Base-by-base conservation (phyloP, 768 basidiomycete species). In the Coprinellus micaceus region DNA sequence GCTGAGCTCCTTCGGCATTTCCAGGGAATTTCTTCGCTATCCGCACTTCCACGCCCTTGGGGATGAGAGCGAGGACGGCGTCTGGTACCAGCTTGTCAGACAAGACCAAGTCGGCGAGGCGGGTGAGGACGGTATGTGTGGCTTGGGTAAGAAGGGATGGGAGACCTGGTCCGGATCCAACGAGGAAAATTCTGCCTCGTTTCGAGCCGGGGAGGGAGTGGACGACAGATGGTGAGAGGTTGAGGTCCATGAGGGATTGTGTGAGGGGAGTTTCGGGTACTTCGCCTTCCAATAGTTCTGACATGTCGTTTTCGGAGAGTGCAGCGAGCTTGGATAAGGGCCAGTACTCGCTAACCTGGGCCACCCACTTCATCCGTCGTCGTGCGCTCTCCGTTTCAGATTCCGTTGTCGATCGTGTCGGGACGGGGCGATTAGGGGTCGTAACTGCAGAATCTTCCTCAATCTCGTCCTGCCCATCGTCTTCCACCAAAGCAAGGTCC, bases 21-120 rank as follows among this genome's bases (percentile, higher is more conserved):
- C 97, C 97, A 0, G 97, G 97, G 73, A 96, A 98, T 66, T 99
- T 99, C 61, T 88, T 88, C 17, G 97, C 97, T 63, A 98, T 97
- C 47, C 86, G 86, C 7, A 98, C 79, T 54, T 86, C 80, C 0
- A 87, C 81, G 25, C 74, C 71, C 5, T 77, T 68, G 0, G 95
- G 96, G 52, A 98, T 91, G 25, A 98, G 77, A 0, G 81, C 85
- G 19, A 99, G 84, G 9, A 99, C 89, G 7, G 87, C 84, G 13
- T 87, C 80, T 0, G 96, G 96, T 2, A 98, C 96, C 26, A 99
- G 88, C 65, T 99, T 99, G 74, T 99, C 97, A 13, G 94, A 91
- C 12, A 99, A 82, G 11, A 98, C 91, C 24, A 97, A 75, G 60
- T 96, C 86, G 1, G 94, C 92, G 26, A 84, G 78, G 54, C 80